Conservation (phyloP, 2,329 filamentous ascomycete species). For the Thielaviopsis punctulata region DNA sequence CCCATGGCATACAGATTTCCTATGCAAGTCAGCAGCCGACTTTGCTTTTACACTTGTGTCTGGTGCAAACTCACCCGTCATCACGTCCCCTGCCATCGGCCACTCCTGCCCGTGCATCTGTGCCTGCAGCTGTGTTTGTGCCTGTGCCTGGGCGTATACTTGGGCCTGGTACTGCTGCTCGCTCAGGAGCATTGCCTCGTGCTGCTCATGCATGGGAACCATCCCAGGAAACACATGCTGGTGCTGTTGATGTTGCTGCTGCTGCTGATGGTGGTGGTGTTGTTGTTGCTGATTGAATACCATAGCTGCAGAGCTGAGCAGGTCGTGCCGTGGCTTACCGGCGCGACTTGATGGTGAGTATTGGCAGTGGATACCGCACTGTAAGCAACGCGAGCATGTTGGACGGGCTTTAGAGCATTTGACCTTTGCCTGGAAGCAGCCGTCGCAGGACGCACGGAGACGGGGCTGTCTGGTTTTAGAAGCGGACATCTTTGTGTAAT, state of each 20-base stretch:
- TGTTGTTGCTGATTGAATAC: not conserved
- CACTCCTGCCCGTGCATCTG: not conserved
- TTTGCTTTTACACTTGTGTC: not conserved
- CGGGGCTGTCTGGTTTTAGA: slow-evolving; percentile 24
- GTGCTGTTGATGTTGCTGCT: not conserved
- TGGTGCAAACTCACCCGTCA: slow-evolving; percentile 13
- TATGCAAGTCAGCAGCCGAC: not conserved
- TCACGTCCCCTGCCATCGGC: slow-evolving; percentile 15
- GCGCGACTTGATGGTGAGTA: slow-evolving; percentile 35
- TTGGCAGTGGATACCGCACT: slow-evolving; percentile 30
- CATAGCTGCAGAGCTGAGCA: not conserved
- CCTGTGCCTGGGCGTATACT: slow-evolving; percentile 3
- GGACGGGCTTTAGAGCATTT: slow-evolving; percentile 38
- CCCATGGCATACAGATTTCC: slow-evolving; percentile 21
- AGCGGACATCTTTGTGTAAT: not conserved
- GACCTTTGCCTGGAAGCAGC: slow-evolving; percentile 38
- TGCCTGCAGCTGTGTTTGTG: not conserved
- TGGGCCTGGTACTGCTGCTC: slow-evolving; percentile 4
- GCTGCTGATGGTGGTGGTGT: not conserved
- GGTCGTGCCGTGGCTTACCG: slow-evolving; percentile 17
- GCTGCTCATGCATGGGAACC: not conserved
- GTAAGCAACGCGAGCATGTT: slow-evolving; percentile 33
- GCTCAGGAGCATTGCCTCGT: not conserved
- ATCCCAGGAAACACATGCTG: not conserved
- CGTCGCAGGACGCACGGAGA: slow-evolving; percentile 33